Evolutionary conservation across 257 asterid species (phyloP), one percentile per base, ranked within the genome.

Genomic region (Orobanche coerulescens): DNA sequence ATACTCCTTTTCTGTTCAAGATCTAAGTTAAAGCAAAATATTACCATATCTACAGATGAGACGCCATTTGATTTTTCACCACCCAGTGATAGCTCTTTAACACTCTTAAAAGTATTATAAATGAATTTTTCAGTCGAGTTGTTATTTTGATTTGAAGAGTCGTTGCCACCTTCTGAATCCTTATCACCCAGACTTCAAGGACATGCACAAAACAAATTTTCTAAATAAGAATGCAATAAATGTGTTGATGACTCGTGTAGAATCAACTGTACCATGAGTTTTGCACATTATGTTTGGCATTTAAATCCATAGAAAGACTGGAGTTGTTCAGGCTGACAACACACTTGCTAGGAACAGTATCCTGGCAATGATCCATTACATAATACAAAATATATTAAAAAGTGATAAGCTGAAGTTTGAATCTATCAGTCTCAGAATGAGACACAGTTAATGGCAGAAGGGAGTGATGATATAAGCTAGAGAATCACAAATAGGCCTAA

Each of bases 11-110:
- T 37, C 6, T 19, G 48, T 26, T 40, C 47, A 61, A 46, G 39
- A 72, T 19, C 62, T 51, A 36, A 49, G 18, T 25, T 23, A 25
- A 30, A 50, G 68, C 68, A 71, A 66, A 59, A 47, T 19, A 33
- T 15, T 83, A 91, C 98, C 96, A 91, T 84, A 64, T 91, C 98
- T 22, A 84, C 75, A 42, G 75, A 71, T 55, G 84, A 68, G 69
- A 73, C 69, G 72, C 75, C 76, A 64, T 73, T 39, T 16, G 71
- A 70, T 66, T 66, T 77, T 72, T 71, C 81, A 77, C 82, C 82
- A 28, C 86, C 84, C 58, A 60, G 19, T 61, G 90, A 82, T 68
- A 82, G 62, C 71, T 81, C 91, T 28, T 75, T 71, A 43, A 91
- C 95, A 70, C 79, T 79, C 67, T 79, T 82, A 75, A 85, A 90